Evolutionary conservation across 2,329 filamentous ascomycete genomes (phyloP), one percentile per base, ranked within the genome.

Genomic region (Stachybotrys echinatus): DNA sequence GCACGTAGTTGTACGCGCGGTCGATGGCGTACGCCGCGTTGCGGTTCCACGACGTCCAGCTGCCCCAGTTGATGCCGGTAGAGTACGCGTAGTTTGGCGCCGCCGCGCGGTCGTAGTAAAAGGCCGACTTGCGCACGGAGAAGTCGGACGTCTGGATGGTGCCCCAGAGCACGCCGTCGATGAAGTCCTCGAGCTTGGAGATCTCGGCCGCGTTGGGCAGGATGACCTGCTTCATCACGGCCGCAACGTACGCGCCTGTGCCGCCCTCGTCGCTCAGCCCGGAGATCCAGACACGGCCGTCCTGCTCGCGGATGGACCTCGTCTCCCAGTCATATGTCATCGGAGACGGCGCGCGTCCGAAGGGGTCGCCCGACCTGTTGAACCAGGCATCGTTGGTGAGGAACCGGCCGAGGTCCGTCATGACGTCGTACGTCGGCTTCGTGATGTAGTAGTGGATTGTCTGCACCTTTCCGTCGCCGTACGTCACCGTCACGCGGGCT

Each of bases 181-280:
- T 65, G 53, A 83, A 83, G 2, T 68, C 63, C 50, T 84, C 81
- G 1, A 85, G 66, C 51, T 76, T 74, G 0, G 67, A 56, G 1
- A 84, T 61, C 52, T 84, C 78, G 0, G 61, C 62, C 0, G 73
- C 66, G 10, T 72, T 62, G 0, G 80, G 79, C 31, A 76, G 76
- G 6, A 74, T 60, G 2, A 71, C 69, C 50, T 81, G 76, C 62
- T 84, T 84, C 65, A 80, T 73, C 2, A 73, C 65, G 0, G 77
- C 75, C 0, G 80, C 77, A 1, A 83, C 70, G 52, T 75, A 83
- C 0, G 79, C 74, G 1, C 79, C 79, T 0, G 76, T 75, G 1
- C 81, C 81, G 1, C 70, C 80, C 62, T 84, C 81, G 50, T 84
- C 80, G 49, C 78, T 82, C 1, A 84, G 67, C 0, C 81, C 81